Evolutionary conservation across 2,329 filamentous ascomycete species (phyloP), one percentile per base, ranked within the genome.

Genomic region (Neobulgaria alba): DNA sequence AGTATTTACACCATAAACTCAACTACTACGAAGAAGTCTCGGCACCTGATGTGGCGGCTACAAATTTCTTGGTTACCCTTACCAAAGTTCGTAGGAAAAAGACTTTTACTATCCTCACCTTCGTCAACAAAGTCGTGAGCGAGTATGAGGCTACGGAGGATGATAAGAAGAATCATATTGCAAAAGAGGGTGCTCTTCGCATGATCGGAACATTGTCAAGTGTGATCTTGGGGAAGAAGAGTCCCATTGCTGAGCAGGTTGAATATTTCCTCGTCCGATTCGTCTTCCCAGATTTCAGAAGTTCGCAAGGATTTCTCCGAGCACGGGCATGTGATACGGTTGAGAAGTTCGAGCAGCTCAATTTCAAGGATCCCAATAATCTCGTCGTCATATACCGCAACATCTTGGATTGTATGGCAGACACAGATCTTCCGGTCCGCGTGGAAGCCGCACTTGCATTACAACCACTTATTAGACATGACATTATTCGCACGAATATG

Each of bases 191-290:
- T 57, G 92, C 92, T 35, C 65, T 98, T 58, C 77, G 92, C 47
- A 96, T 98, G 87, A 96, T 98, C 58, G 92, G 89, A 18, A 95
- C 90, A 1, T 69, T 98, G 34, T 86, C 92, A 0, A 85, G 87
- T 21, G 90, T 98, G 38, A 93, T 98, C 36, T 72, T 98, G 26
- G 87, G 88, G 53, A 98, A 96, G 73, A 96, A 96, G 74, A 95
- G 89, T 58, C 92, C 92, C 1, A 95, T 98, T 51, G 92, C 90
- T 26, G 85, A 95, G 58, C 88, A 96, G 63, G 89, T 96, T 42
- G 92, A 98, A 64, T 95, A 95, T 64, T 98, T 98, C 72, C 84
- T 98, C 52, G 90, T 96, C 39, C 85, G 90, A 57, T 94, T 96
- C 58, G 92, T 98, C 42, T 96, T 98, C 70, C 92, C 92, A 34